phyloP scores from a whole-genome alignment of 208 protist genomes.

The Kentomonas sorsogonicus region DNA sequence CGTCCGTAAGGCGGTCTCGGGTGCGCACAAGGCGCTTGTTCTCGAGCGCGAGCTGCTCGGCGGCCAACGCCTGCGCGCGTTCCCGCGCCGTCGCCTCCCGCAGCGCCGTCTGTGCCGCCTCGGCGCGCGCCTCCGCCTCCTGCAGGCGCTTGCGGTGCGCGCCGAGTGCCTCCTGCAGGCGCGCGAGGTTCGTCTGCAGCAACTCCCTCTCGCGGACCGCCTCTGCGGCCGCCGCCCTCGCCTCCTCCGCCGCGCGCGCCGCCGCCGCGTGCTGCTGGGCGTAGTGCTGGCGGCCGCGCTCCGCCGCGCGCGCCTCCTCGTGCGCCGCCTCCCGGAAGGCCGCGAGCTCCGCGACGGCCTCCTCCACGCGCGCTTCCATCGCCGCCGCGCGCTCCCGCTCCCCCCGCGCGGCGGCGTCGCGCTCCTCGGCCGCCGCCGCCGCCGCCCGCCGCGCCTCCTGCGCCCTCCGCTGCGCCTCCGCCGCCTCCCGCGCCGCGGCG shows the following conservation, averaged over 20 bases:
- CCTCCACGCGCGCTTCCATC: constrained; percentile 22
- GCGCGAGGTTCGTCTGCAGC: constrained; percentile 27
- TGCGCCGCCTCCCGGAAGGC: constrained; percentile 20
- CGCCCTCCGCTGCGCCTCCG: constrained; percentile 28
- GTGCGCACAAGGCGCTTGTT: constrained; percentile 31
- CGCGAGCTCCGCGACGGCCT: constrained; percentile 25
- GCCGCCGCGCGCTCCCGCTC: constrained; percentile 23
- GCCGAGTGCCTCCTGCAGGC: constrained; percentile 42
- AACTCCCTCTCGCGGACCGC: constrained; percentile 31
- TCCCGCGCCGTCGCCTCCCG: constrained; percentile 33
- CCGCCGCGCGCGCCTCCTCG: constrained; percentile 26
- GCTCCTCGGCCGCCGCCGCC: constrained; percentile 15
- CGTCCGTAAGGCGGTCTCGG: constrained; percentile 38
- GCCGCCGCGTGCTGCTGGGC: constrained; percentile 17
- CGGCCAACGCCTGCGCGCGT: constrained; percentile 28
- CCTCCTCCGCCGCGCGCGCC: constrained; percentile 19
- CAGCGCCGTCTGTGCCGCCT: constrained; percentile 35
- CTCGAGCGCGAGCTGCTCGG: constrained; percentile 62
- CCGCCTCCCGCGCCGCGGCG: constrained; percentile 14
- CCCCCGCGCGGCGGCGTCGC: constrained; percentile 7
- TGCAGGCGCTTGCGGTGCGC: constrained; percentile 53
- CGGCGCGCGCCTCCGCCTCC: constrained; percentile 30
- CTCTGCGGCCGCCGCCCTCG: constrained; percentile 16
- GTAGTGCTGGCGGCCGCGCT: constrained; percentile 23
- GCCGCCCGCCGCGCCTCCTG: constrained; percentile 10